These are phyloP conservation scores for Fusarium buharicum DNA, from an alignment of 2,329 filamentous ascomycete genomes.

Conservation along the genomic window DNA sequence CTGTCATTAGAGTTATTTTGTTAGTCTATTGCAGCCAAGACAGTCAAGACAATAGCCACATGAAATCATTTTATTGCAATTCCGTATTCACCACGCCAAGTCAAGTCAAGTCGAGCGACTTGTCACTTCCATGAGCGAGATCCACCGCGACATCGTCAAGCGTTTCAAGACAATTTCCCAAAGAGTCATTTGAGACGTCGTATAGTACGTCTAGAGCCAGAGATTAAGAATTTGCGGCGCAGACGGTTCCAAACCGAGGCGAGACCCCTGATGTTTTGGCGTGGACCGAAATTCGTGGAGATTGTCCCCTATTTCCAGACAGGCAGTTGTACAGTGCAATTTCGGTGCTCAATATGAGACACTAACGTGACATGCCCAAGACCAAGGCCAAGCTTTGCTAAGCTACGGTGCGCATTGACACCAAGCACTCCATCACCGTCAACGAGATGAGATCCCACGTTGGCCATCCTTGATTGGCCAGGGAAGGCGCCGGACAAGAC, in stretches of 20 bases:
- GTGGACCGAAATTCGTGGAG: slow-evolving; percentile 42
- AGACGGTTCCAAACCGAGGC: slow-evolving; percentile 13
- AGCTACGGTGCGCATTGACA: slow-evolving; percentile 33
- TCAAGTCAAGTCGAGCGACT: no score
- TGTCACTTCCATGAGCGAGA: slow-evolving; percentile 1
- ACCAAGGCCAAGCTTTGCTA: slow-evolving; percentile 22
- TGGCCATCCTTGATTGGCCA: slow-evolving; percentile 35
- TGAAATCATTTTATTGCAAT: slow-evolving; percentile 13
- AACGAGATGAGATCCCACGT: slow-evolving; percentile 42
- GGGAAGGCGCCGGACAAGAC: slow-evolving; percentile 17
- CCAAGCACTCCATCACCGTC: slow-evolving; percentile 43
- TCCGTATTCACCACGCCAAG: slow-evolving; percentile 22
- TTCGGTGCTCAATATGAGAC: background rate
- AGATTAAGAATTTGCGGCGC: slow-evolving; percentile 12
- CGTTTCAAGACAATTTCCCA: slow-evolving; percentile 38
- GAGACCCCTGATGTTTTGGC: slow-evolving; percentile 35
- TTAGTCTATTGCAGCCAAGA: slow-evolving; percentile 12
- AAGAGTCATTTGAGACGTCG: slow-evolving; percentile 27
- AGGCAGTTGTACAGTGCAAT: slow-evolving; percentile 33
- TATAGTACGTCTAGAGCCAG: slow-evolving; percentile 29
- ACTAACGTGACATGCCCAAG: slow-evolving; percentile 17
- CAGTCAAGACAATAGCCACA: slow-evolving; percentile 10
- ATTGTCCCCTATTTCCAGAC: slow-evolving; percentile 43
- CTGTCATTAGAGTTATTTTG: background rate
- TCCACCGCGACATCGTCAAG: slow-evolving; percentile 14